Conservation (phyloP, 164 flowering plant genomes). For the Kingdonia uniflora region DNA sequence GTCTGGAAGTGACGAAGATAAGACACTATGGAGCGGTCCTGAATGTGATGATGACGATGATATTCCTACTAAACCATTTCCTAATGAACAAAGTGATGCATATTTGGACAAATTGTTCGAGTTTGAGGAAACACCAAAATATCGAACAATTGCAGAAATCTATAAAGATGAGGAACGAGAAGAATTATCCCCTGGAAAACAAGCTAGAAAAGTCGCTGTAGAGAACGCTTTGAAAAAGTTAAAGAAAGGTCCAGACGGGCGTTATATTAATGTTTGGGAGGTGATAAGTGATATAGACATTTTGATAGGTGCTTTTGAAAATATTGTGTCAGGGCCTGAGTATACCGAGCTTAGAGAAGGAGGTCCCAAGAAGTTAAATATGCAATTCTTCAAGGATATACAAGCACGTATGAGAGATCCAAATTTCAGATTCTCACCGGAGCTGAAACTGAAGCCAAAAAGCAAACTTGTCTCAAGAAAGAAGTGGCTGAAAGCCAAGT, state of each 20-base stretch:
- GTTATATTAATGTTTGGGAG: constrained; percentile 92
- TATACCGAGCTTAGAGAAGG: constrained; percentile 82
- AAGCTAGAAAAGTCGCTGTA: constrained; percentile 87
- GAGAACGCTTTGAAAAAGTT: constrained; percentile 88
- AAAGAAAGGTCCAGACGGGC: constrained; percentile 96
- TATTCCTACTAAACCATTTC: constrained; percentile 74
- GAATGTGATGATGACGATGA: constrained; percentile 83
- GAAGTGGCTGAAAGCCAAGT: constrained; percentile 79
- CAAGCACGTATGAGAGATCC: constrained; percentile 98
- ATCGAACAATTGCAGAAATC: constrained; percentile 59
- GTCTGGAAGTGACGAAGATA: constrained; percentile 95
- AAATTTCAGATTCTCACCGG: constrained; percentile 71
- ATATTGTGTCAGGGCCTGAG: constrained; percentile 91
- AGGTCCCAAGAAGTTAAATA: constrained; percentile 78
- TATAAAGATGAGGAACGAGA: constrained; percentile 74
- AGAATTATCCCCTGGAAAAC: constrained; percentile 86
- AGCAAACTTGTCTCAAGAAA: constrained; percentile 73
- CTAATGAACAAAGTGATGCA: constrained; percentile 73
- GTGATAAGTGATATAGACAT: constrained; percentile 88
- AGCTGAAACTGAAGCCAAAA: constrained; percentile 86
- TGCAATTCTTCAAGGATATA: constrained; percentile 88
- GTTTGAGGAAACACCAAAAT: constrained; percentile 78
- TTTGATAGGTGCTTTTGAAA: constrained; percentile 90
- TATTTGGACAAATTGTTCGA: constrained; percentile 81
- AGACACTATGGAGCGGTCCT: constrained; percentile 87